Conservation (phyloP, 1,139 yeast genomes). For the Scheffersomyces quercinus region DNA sequence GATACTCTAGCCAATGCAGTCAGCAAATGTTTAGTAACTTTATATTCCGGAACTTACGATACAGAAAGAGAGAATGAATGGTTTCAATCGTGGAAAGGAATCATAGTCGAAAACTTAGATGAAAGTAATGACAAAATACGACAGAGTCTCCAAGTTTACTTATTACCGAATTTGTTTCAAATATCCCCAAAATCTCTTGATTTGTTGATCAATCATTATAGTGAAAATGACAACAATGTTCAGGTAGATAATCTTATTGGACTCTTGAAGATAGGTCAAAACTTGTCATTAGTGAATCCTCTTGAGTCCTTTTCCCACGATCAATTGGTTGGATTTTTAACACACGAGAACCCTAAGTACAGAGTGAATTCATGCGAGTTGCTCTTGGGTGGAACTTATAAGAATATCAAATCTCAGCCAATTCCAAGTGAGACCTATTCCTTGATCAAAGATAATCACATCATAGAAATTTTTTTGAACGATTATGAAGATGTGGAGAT, state of each 20-base stretch:
- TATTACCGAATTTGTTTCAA: slow-evolving; percentile 64
- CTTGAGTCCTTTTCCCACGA: slow-evolving; percentile 32
- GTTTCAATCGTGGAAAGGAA: slow-evolving; percentile 53
- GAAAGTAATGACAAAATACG: slow-evolving; percentile 28
- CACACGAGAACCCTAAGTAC: slow-evolving; percentile 44
- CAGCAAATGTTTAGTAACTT: slow-evolving; percentile 58
- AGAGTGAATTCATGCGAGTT: slow-evolving; percentile 63
- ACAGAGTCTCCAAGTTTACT: slow-evolving; percentile 55
- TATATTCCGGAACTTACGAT: slow-evolving; percentile 32
- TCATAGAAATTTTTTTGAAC: slow-evolving; percentile 50
- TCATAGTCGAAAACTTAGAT: slow-evolving; percentile 34
- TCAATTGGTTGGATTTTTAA: slow-evolving; percentile 36
- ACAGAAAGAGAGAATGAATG: slow-evolving; percentile 36
- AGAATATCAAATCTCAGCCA: slow-evolving; percentile 51
- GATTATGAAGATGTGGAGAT: slow-evolving; percentile 64
- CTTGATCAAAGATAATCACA: slow-evolving; percentile 33
- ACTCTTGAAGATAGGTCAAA: slow-evolving; percentile 61
- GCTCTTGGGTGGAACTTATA: slow-evolving; percentile 50
- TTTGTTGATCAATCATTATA: slow-evolving; percentile 27
- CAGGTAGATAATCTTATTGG: slow-evolving; percentile 28
- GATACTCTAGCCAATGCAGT: slow-evolving; percentile 68
- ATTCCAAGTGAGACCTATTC: slow-evolving; percentile 47
- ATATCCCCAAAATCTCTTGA: slow-evolving; percentile 34
- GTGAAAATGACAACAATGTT: background rate
- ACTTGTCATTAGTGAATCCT: slow-evolving; percentile 46